phyloP scores from a whole-genome alignment of 2,329 filamentous ascomycete genomes.

The Thyridium curvatum region DNA sequence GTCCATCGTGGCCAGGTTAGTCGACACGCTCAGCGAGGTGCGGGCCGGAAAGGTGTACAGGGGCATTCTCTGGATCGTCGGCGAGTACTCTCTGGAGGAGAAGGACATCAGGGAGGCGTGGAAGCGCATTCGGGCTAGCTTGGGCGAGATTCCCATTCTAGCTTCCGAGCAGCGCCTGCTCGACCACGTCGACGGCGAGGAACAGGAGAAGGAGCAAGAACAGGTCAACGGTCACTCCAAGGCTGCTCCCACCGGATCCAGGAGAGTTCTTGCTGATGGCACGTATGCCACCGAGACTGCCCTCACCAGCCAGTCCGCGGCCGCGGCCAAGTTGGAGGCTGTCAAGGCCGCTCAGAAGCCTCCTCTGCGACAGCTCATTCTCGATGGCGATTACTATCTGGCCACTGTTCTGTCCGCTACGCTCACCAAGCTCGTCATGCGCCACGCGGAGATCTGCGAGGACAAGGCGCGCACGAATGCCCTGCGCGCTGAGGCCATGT shows the following conservation, averaged over 20 bases:
- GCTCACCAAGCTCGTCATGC: constrained; percentile 95
- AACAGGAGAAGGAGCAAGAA: constrained; percentile 49
- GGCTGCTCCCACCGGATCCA: constrained; percentile 72
- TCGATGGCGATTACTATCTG: constrained; percentile 96
- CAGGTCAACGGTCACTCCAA: constrained; percentile 80
- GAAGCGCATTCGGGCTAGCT: constrained; percentile 88
- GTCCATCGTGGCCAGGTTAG: constrained; percentile 81
- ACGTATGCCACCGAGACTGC: constrained; percentile 97
- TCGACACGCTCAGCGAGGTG: constrained; percentile 86
- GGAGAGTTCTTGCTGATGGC: constrained; percentile 90
- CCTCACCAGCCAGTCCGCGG: constrained; percentile 84
- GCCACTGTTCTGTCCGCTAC: constrained; percentile 93
- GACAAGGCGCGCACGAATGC: constrained; percentile 87
- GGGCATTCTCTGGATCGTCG: constrained; percentile 94
- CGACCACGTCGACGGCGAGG: constrained; percentile 72
- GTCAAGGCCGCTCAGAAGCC: constrained; percentile 97
- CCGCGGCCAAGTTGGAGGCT: constrained; percentile 85
- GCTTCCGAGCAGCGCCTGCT: constrained; percentile 89
- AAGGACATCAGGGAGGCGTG: constrained; percentile 93
- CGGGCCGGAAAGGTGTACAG: constrained; percentile 96
- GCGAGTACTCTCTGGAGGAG: constrained; percentile 92
- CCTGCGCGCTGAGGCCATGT: constrained; percentile 91
- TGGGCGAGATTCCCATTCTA: constrained; percentile 95
- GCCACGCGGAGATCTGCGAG: constrained; percentile 85
- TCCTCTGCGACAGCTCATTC: constrained; percentile 85